Base-by-base conservation (phyloP, 106 monocot species). In the Platanthera guangdongensis region DNA sequence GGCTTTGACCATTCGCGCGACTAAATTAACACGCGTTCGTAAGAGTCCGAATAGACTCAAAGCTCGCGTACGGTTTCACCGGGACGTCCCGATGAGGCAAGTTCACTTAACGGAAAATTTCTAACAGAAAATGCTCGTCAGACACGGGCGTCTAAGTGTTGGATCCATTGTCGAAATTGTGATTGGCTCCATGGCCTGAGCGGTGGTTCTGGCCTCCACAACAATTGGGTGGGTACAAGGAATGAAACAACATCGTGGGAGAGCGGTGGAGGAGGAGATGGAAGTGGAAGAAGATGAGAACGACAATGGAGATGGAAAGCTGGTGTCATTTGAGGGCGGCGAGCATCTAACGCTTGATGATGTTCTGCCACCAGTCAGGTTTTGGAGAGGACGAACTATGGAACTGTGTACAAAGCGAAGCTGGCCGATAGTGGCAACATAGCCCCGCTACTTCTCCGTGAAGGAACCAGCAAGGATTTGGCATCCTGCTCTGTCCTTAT, bases 321-420 rank as follows among this genome's bases (percentile, higher is more conserved):
- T 96, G 57, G 73, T 93, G 32, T 84, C 93, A 12, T 96, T 96
- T 55, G 83, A 88, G 50, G 95, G 95, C 13, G 92, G 92, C 1
- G 95, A 95, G 81, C 95, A 95, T 47, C 64, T 95, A 45, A 90
- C 92, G 5, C 87, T 93, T 5, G 92, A 95, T 51, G 88, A 95
- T 49, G 90, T 96, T 53, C 84, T 96, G 93, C 93, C 2, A 91
- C 93, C 11, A 90, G 96, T 12, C 96, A 96, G 77, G 93, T n/a
- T n/a, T n/a, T 96, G 51, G 86, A 25, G 25, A 95, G 92, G 88
- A 86, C 92, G 8, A 87, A 78, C 78, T 95, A 95, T 32, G 88
- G 90, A 19, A 88, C 95, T 0, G 90, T 92, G 50, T 95, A 92
- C 82, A 95, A 95, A 83, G 95, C 95, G 15, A 95, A 86, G 85